Percentiles rank a stretch among this genome's conserved stretches.
These are phyloP conservation scores for Calonectria pseudoreteaudii DNA, from an alignment of 2,329 filamentous ascomycete genomes.

Conservation along the genomic window DNA sequence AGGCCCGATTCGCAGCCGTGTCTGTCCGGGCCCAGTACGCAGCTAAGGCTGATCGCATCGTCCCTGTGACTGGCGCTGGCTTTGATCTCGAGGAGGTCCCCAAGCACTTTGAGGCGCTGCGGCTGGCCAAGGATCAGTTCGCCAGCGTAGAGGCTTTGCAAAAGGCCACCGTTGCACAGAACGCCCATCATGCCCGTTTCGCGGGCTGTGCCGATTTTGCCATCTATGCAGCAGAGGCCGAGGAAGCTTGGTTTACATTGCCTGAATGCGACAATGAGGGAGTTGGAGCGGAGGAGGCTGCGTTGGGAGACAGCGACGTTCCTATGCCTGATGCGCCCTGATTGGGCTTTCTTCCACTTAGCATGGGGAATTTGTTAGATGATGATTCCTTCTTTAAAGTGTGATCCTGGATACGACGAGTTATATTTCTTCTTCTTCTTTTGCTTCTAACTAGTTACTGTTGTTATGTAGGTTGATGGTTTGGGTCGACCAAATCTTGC, in stretches of 20 bases:
- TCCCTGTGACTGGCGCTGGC: not conserved
- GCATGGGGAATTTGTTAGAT: not conserved
- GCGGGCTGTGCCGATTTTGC: constrained; percentile 44
- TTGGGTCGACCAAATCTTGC: not conserved
- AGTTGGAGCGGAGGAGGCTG: not conserved
- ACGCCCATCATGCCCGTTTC: constrained; percentile 38
- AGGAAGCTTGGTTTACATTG: constrained; percentile 38
- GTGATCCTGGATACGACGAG: not conserved
- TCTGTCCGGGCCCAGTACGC: constrained; percentile 36
- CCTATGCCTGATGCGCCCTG: constrained; percentile 2
- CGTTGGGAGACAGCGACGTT: not conserved
- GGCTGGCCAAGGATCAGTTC: constrained; percentile 28
- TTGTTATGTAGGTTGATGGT: not conserved
- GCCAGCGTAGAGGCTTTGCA: constrained; percentile 23
- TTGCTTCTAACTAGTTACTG: not conserved
- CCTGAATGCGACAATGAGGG: not conserved
- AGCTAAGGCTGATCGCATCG: constrained; percentile 32
- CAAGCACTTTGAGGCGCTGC: constrained; percentile 17
- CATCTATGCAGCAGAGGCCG: constrained; percentile 39
- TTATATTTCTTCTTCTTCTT: not conserved
- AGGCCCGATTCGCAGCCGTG: constrained; percentile 37
- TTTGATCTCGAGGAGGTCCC: not conserved
- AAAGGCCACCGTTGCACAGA: constrained; percentile 28
- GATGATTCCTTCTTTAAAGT: not conserved
- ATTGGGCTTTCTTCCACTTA: not conserved